These are phyloP conservation scores for Cyclocybe cylindracea DNA, from an alignment of 768 basidiomycete genomes.

Conservation along the genomic window DNA sequence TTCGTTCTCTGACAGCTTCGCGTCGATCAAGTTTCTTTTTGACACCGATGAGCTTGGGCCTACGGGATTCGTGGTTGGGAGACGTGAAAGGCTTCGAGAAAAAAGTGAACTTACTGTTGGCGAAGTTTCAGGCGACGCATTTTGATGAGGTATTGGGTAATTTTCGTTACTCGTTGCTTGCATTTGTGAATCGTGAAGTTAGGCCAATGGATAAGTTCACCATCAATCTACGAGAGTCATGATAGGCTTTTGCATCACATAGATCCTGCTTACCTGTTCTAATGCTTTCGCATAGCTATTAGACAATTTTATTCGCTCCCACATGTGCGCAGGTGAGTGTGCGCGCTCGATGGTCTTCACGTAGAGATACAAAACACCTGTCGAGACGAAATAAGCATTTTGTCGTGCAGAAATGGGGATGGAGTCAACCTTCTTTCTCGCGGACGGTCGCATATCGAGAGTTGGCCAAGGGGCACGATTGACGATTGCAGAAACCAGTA, in stretches of 20 bases:
- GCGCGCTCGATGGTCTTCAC: slow-evolving; percentile 98
- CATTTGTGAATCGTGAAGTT: slow-evolving; percentile 98
- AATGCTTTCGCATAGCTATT: slow-evolving; percentile 95
- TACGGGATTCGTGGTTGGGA: slow-evolving; percentile 26
- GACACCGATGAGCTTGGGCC: slow-evolving; percentile 90
- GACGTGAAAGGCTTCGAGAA: not conserved
- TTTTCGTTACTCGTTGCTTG: slow-evolving; percentile 98
- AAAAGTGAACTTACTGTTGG: slow-evolving; percentile 64
- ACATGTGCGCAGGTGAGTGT: slow-evolving; percentile 95
- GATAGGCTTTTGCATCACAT: not conserved
- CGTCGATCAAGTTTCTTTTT: slow-evolving; percentile 97
- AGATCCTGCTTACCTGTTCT: slow-evolving; percentile 69
- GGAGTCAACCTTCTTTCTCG: slow-evolving; percentile 81
- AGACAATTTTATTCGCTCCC: slow-evolving; percentile 92
- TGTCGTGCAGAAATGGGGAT: not conserved
- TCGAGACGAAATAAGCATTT: not conserved
- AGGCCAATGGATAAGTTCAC: slow-evolving; percentile 96
- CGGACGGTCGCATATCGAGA: slow-evolving; percentile 98
- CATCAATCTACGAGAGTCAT: slow-evolving; percentile 71
- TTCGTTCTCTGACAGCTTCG: slow-evolving; percentile 90
- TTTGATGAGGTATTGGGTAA: slow-evolving; percentile 98
- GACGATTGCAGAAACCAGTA: slow-evolving; percentile 91
- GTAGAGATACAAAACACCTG: slow-evolving; percentile 88
- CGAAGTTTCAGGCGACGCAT: slow-evolving; percentile 90
- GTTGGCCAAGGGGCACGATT: slow-evolving; percentile 97